These are phyloP conservation scores for Colletotrichum orchidophilum DNA, from an alignment of 2,329 filamentous ascomycete species.

Conservation along the genomic window DNA sequence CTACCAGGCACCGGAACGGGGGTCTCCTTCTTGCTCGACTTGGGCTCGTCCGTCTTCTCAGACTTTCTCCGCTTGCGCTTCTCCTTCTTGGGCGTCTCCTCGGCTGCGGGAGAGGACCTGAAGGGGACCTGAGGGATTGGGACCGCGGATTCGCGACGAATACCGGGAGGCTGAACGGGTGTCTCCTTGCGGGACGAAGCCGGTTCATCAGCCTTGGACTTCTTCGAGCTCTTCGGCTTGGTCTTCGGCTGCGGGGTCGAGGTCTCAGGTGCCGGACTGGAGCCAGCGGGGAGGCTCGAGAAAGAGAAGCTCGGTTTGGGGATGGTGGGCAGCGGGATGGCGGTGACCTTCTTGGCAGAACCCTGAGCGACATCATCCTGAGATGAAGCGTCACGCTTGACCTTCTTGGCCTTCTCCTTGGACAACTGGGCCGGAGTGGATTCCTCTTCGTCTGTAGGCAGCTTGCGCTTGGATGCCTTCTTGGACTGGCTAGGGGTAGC, in stretches of 20 bases:
- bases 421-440: conserved; percentile 47
- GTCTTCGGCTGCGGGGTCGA: conserved; percentile 36
- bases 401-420: conserved; percentile 51
- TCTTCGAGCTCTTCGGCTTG: conserved; percentile 42
- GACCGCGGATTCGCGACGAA: conserved; percentile 20
- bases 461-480: conserved; percentile 35
- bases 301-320: conserved; percentile 37
- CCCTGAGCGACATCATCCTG: neutral
- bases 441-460: conserved; percentile 46
- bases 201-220: conserved; percentile 39
- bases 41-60: conserved; percentile 6
- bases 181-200: conserved; percentile 38
- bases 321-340: conserved; percentile 44
- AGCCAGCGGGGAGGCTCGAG: conserved; percentile 33
- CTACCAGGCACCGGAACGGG: conserved; percentile 34
- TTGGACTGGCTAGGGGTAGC: conserved; percentile 24
- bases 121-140: conserved; percentile 10
- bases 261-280: conserved; percentile 37
- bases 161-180: conserved; percentile 36
- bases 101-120: conserved; percentile 8
- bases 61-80: conserved; percentile 35
- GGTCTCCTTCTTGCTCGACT: conserved; percentile 38
- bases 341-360: conserved; percentile 44
- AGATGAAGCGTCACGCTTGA: conserved; percentile 39
- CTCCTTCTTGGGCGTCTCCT: conserved; percentile 37